Conservation (phyloP, 2,329 filamentous ascomycete species). For the Colletotrichum lentis region DNA sequence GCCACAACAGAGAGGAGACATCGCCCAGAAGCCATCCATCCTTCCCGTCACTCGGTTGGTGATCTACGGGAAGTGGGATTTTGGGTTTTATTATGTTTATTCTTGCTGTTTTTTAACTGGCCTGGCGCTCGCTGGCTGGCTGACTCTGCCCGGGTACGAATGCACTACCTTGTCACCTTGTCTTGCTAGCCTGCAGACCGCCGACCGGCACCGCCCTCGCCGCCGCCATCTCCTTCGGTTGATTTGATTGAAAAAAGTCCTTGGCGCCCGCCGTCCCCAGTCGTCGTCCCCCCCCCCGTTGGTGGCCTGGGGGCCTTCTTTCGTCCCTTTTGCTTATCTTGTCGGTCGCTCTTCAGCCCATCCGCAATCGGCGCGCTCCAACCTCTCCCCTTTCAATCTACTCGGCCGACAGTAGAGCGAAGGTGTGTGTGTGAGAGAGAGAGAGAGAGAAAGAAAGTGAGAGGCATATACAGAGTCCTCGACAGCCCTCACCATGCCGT, state of each 20-base stretch:
- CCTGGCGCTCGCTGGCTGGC: slow-evolving; percentile 22
- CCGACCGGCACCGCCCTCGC: slow-evolving; percentile 34
- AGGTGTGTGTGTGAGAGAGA: neutral
- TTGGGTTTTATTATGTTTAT: neutral
- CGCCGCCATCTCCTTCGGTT: slow-evolving; percentile 33
- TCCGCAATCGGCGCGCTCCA: slow-evolving; percentile 32
- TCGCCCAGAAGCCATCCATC: neutral
- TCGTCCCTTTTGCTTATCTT: slow-evolving; percentile 34
- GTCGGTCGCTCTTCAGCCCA: slow-evolving; percentile 29
- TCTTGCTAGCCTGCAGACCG: slow-evolving; percentile 32
- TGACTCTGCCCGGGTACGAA: neutral
- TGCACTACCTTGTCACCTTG: slow-evolving; percentile 17
- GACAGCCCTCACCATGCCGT: slow-evolving; percentile 45
- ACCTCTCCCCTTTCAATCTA: slow-evolving; percentile 33
- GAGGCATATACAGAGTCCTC: slow-evolving; percentile 16
- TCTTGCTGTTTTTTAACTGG: slow-evolving; percentile 5
- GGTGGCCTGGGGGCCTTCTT: slow-evolving; percentile 35
- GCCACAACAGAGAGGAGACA: slow-evolving; percentile 6
- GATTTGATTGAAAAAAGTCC: slow-evolving; percentile 34
- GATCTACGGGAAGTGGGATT: slow-evolving; percentile 29
- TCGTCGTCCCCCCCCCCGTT: slow-evolving; percentile 18
- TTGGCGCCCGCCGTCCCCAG: slow-evolving; percentile 34
- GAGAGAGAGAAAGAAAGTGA: slow-evolving; percentile 4
- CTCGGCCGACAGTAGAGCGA: slow-evolving; percentile 32
- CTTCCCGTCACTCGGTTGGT: slow-evolving; percentile 5